Evolutionary conservation across 192 early-diverging fungal species (phyloP).

Genomic region (Radiomyces spectabilis): DNA sequence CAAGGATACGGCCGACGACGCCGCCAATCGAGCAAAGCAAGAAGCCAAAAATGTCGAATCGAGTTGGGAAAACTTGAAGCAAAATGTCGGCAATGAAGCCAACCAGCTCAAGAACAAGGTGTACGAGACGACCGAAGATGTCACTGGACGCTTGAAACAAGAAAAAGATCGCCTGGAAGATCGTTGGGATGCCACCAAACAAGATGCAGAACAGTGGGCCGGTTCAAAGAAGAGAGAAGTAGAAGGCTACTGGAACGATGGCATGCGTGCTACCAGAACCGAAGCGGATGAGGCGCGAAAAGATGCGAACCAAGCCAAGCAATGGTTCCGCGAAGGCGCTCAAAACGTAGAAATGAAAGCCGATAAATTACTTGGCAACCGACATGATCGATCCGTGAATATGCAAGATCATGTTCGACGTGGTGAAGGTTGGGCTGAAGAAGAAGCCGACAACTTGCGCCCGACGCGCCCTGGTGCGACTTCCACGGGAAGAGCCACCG

Average conservation of each 20-base stretch:
- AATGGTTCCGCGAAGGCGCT: neutral
- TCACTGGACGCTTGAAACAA: neutral
- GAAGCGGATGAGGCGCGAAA: neutral
- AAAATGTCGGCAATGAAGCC: neutral
- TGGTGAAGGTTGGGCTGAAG: constrained; percentile 3
- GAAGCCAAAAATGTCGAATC: neutral
- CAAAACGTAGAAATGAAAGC: too few species aligned
- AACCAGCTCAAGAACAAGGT: neutral
- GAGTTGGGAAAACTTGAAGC: neutral
- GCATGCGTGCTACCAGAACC: neutral
- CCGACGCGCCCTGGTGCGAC: neutral
- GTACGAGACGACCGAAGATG: neutral
- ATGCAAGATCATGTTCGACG: neutral
- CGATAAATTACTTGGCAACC: neutral
- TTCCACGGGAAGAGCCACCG: neutral
- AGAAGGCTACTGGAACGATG: too few species aligned
- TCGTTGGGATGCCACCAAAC: neutral
- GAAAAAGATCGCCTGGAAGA: neutral
- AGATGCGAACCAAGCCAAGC: neutral
- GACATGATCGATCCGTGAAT: neutral
- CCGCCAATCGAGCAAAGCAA: neutral
- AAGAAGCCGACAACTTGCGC: neutral
- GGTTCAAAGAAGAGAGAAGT: too few species aligned
- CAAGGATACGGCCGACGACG: neutral
- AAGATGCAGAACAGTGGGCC: neutral